A percentile compares a stretch with the other conserved stretches of the same genome.
Evolutionary conservation across 2,329 filamentous ascomycete species (phyloP).

Genomic region (Claviceps sp.): DNA sequence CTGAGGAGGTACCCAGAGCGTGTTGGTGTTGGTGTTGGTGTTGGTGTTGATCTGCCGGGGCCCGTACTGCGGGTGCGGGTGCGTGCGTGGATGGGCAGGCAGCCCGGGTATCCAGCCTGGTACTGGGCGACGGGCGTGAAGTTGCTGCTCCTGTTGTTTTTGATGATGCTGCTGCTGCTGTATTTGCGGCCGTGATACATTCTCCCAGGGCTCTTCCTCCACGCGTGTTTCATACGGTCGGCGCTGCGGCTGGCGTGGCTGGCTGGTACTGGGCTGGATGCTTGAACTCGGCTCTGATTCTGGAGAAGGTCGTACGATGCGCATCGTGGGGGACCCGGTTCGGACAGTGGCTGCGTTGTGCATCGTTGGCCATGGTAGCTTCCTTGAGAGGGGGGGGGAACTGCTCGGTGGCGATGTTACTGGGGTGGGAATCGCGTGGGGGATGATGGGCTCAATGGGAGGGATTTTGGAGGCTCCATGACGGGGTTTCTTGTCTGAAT

Average conservation of each 20-base stretch:
- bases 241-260: not conserved
- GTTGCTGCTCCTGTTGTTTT: not conserved
- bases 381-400: not conserved
- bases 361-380: not conserved
- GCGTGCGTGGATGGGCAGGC: conserved; percentile 5
- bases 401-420: conserved; percentile 1
- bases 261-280: not conserved
- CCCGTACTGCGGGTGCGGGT: conserved; percentile 6
- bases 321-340: conserved; percentile 23
- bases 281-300: conserved; percentile 14
- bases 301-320: conserved; percentile 23
- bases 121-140: not conserved
- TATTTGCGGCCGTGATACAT: not conserved
- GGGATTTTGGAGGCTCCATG: not conserved
- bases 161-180: not conserved
- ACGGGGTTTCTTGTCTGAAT: not conserved
- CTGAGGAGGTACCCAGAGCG: conserved; percentile 6
- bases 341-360: conserved; percentile 12
- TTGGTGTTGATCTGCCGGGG: not conserved
- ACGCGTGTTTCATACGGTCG: not conserved
- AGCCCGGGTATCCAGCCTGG: conserved; percentile 5
- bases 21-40: conserved; percentile 1
- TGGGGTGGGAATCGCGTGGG: not conserved
- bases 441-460: not conserved
- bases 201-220: not conserved